Evolutionary conservation across 768 basidiomycete genomes (phyloP).

Genomic region (Rubroboletus pulcherrimus): DNA sequence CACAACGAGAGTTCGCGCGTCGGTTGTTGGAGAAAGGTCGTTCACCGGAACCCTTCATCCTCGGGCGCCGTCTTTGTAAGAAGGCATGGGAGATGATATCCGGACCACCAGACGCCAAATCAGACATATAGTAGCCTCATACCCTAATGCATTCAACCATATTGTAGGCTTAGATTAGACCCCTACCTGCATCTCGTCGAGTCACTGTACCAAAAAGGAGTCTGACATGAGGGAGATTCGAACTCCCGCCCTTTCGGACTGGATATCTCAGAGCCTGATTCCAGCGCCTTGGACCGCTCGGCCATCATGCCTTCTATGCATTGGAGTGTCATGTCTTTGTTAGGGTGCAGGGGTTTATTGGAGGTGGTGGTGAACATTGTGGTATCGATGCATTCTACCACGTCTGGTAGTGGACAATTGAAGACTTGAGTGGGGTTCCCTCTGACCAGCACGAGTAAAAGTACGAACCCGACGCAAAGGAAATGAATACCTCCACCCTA

Average conservation of each 20-base stretch:
- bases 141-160: constrained; percentile 16
- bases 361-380: background rate
- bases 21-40: constrained; percentile 63
- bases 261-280: constrained; percentile 37
- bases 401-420: no score
- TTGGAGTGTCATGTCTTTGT: fast-evolving
- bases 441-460: background rate
- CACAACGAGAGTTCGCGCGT: constrained; percentile 52
- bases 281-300: constrained; percentile 61
- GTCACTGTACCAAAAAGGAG: background rate
- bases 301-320: constrained; percentile 37
- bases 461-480: background rate
- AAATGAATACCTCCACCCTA: background rate
- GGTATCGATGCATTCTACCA: background rate
- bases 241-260: constrained; percentile 36
- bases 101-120: constrained; percentile 27
- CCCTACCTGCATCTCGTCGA: background rate
- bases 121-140: constrained; percentile 23
- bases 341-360: background rate
- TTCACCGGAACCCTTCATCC: constrained; percentile 53
- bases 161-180: constrained; percentile 8
- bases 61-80: constrained; percentile 38
- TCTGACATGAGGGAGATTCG: constrained; percentile 33
- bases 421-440: background rate
- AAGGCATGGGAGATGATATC: constrained; percentile 39